Evolutionary conservation across 108 stramenopile genomes (phyloP).

Genomic region (Epithemia pelagica): DNA sequence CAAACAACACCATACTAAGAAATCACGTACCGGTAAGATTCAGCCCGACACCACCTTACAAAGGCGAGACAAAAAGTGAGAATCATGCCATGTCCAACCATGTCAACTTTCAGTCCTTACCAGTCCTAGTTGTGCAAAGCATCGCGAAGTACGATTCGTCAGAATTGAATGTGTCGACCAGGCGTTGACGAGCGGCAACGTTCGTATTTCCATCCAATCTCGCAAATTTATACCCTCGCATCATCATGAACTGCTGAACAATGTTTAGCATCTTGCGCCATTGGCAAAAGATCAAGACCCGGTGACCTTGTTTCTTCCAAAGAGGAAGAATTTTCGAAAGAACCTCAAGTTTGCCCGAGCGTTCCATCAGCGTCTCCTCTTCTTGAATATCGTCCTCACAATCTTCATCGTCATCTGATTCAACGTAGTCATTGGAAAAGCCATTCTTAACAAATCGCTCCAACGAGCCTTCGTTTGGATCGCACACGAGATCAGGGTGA

Average conservation of each 20-base stretch:
- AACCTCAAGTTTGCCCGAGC: conserved; percentile 93
- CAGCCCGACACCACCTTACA: conserved; percentile 76
- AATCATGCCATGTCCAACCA: too few relatives aligned
- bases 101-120: too few relatives aligned
- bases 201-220: conserved; percentile 95
- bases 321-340: conserved; percentile 87
- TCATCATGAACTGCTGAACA: conserved; percentile 64
- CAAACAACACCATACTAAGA: conserved; percentile 21
- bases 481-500: conserved; percentile 86
- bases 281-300: conserved; percentile 94
- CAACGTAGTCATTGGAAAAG: conserved; percentile 8
- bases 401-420: conserved; percentile 34
- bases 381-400: conserved; percentile 41
- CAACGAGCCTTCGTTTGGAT: conserved; percentile 32
- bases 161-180: conserved; percentile 91
- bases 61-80: too few relatives aligned
- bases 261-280: conserved; percentile 93
- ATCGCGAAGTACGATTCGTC: conserved; percentile 80
- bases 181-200: conserved; percentile 71
- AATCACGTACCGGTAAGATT: conserved; percentile 34
- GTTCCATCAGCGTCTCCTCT: conserved; percentile 43
- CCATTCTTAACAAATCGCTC: conserved; percentile 33
- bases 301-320: conserved; percentile 91
- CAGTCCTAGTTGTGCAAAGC: conserved; percentile 94
- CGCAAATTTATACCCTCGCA: conserved; percentile 76